A percentile compares a stretch with the other conserved stretches of the same genome.
These are phyloP conservation scores for Fusarium camptoceras DNA, from an alignment of 2,329 filamentous ascomycete species.

Conservation along the genomic window DNA sequence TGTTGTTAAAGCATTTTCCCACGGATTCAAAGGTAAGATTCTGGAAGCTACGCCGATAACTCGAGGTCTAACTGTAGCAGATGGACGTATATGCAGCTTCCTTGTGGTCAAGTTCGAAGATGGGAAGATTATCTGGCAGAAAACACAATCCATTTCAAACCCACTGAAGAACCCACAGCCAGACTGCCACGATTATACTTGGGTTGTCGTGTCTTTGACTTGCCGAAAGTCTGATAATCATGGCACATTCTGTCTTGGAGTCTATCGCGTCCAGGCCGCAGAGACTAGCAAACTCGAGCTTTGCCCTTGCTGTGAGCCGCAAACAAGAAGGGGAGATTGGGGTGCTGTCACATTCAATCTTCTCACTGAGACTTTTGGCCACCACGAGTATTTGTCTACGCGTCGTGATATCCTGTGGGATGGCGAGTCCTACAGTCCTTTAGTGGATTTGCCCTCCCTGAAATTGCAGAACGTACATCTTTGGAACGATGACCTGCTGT, in stretches of 20 bases:
- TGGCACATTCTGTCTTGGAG: constrained; percentile 30
- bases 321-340: constrained; percentile 23
- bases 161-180: constrained; percentile 8
- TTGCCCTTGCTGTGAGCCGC: constrained; percentile 13
- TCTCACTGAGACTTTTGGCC: constrained; percentile 25
- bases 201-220: not conserved
- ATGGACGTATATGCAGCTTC: constrained; percentile 3
- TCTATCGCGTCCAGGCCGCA: constrained; percentile 18
- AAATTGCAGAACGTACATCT: constrained; percentile 11
- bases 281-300: not conserved
- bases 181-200: not conserved
- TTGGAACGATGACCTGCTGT: constrained; percentile 32
- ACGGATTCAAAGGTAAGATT: constrained; percentile 10
- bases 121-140: constrained; percentile 9
- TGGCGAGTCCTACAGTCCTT: not conserved
- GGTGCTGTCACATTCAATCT: constrained; percentile 36
- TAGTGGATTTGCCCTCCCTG: not conserved
- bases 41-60: not conserved
- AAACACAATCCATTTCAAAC: constrained; percentile 14
- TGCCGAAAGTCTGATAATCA: constrained; percentile 28
- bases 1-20: constrained; percentile 22
- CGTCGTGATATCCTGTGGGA: constrained; percentile 18
- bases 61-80: constrained; percentile 6
- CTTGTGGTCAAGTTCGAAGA: constrained; percentile 30
- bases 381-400: constrained; percentile 19